These are phyloP conservation scores for Starmerella bombi DNA, from an alignment of 805 yeast species.

Conservation along the genomic window DNA sequence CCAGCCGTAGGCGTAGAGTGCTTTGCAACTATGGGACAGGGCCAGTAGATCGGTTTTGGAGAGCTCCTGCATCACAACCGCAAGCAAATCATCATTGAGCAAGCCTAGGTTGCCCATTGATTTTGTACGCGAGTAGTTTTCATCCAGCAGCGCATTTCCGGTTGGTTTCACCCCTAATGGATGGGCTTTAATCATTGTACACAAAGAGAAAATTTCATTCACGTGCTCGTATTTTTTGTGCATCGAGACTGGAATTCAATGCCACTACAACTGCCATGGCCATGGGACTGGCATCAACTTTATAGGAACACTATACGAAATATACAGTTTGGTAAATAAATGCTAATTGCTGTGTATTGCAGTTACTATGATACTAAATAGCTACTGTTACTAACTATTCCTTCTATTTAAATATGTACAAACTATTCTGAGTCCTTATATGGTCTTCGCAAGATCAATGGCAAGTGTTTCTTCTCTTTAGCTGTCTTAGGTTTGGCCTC, in stretches of 20 bases:
- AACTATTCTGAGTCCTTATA: conserved; percentile 1
- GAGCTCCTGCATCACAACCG: conserved; percentile 40
- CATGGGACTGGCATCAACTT: too few species aligned
- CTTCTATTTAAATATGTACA: background rate
- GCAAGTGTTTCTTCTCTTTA: conserved; percentile 11
- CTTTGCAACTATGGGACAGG: conserved; percentile 48
- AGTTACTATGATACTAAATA: too few species aligned
- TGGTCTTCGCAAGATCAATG: conserved; percentile 12
- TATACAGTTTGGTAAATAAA: background rate
- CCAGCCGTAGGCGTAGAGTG: conserved; percentile 56
- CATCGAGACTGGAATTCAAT: background rate
- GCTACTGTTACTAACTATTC: too few species aligned
- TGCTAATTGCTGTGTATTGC: too few species aligned
- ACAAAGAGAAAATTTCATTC: background rate
- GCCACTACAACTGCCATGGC: background rate
- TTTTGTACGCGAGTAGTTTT: conserved; percentile 12
- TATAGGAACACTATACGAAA: too few species aligned
- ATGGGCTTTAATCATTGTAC: conserved; percentile 32
- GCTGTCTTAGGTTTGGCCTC: conserved; percentile 9
- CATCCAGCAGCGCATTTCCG: conserved; percentile 46
- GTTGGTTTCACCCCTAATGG: conserved; percentile 64
- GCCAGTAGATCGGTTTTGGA: conserved; percentile 39
- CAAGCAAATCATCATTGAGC: conserved; percentile 52
- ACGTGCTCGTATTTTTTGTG: background rate
- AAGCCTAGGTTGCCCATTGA: conserved; percentile 27